Evolutionary conservation across 192 early-diverging fungal genomes (phyloP), one percentile per base, ranked within the genome.

Genomic region (Umbelopsis vinacea): DNA sequence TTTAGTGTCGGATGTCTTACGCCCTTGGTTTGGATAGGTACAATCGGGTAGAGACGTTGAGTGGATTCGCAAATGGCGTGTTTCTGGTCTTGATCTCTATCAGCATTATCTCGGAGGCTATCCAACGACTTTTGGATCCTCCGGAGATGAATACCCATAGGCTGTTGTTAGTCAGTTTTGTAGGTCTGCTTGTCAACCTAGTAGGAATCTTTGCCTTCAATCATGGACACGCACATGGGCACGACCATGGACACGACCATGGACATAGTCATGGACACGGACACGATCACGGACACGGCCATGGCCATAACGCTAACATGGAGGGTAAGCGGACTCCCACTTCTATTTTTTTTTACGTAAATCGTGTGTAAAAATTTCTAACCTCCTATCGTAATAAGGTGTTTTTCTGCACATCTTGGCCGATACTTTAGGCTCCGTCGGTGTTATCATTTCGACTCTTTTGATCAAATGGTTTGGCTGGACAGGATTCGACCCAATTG

Each of bases 361-460:
- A 21, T 71, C 52, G 3, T n/a, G n/a, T n/a, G 21, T 29, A 29
- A 29, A 35, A 23, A 52, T 29, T 17, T 17, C 50, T 35, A 8
- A 29, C 15, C 22, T 10, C 24, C 5, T 63, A 8, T 38, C 33
- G 3, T 9, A 19, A 35, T 47, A 84, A n/a, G 88, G 90, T 45
- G 93, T 98, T 50, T 98, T 97, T 73, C 79, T 98, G 43, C 97
- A 98, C 70, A 91, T 98, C 38, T 81, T 98, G 73, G 93, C 95
- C 7, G 97, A 98, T 79, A 95, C 97, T 3, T 83, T 98, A 21
- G 97, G 97, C 33, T 96, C 94, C 45, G 94, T 96, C 1, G 97
- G 97, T 68, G 97, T 98, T 1, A 96, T 98, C 60, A 88, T 96
- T n/a, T 97, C 95, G 0, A 94, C 94, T 0, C 72, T 98, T 23